These are phyloP conservation scores for Cladosporium phlei DNA, from an alignment of 2,329 filamentous ascomycete species.

Conservation along the genomic window DNA sequence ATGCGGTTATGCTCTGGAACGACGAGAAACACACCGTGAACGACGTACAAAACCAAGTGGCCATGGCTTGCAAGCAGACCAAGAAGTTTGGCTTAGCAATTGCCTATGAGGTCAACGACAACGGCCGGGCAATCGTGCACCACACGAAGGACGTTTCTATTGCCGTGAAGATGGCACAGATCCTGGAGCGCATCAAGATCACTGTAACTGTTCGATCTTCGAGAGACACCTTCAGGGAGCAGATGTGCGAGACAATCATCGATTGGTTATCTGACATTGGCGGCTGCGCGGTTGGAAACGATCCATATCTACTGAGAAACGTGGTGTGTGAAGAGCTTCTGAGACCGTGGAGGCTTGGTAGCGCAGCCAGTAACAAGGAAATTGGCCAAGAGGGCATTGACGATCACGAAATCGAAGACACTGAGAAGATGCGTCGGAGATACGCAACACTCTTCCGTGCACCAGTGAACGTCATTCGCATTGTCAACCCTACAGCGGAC, in stretches of 20 bases:
- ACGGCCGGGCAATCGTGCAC: conserved; percentile 80
- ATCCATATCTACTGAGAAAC: conserved; percentile 71
- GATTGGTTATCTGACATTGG: conserved; percentile 94
- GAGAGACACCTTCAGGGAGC: conserved; percentile 90
- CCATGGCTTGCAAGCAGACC: conserved; percentile 75
- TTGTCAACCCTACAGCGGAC: conserved; percentile 39
- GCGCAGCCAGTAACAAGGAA: conserved; percentile 70
- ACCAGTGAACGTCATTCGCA: conserved; percentile 23
- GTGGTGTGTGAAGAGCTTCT: conserved; percentile 89
- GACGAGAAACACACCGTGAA: conserved; percentile 96
- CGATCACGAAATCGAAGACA: conserved; percentile 67
- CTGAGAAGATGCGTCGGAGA: conserved; percentile 34
- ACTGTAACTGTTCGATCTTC: conserved; percentile 92
- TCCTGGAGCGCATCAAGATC: conserved; percentile 92
- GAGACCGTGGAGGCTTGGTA: conserved; percentile 80
- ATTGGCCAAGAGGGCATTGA: conserved; percentile 76
- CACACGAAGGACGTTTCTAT: conserved; percentile 67
- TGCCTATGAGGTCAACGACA: conserved; percentile 82
- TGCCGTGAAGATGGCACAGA: conserved; percentile 71
- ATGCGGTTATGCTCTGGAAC: conserved; percentile 87
- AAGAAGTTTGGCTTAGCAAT: conserved; percentile 64
- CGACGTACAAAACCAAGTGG: conserved; percentile 86
- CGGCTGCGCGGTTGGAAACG: conserved; percentile 76
- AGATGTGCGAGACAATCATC: conserved; percentile 97
- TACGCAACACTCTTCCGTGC: conserved; percentile 35